These are phyloP conservation scores for Leptographium wingfieldii DNA, from an alignment of 2,329 filamentous ascomycete species.

Conservation along the genomic window DNA sequence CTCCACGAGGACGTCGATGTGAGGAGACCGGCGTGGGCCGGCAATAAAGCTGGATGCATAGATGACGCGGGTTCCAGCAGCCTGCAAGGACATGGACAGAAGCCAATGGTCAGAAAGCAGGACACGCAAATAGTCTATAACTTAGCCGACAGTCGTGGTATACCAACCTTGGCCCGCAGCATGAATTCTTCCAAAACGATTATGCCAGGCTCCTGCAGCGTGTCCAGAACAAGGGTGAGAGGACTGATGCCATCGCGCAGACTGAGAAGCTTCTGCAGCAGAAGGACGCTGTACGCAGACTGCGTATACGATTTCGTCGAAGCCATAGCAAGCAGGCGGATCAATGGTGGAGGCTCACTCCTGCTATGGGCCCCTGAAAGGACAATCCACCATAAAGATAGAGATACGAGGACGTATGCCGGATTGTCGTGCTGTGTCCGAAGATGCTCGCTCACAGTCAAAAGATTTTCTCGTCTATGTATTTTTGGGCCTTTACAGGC, in stretches of 20 bases:
- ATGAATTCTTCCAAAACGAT: conserved; percentile 64
- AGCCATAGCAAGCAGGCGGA: conserved; percentile 9
- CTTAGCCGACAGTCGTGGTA: no score
- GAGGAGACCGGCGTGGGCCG: conserved; percentile 50
- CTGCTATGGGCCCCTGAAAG: neutral
- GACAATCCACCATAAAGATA: neutral
- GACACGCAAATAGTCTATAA: neutral
- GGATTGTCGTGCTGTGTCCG: neutral
- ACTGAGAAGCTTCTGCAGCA: conserved; percentile 17
- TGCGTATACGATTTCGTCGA: conserved; percentile 13
- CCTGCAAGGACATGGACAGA: conserved; percentile 22
- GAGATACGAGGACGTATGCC: neutral
- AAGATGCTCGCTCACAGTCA: neutral
- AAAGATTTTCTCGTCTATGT: neutral
- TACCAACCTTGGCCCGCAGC: conserved; percentile 54
- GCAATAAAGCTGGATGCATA: conserved; percentile 57
- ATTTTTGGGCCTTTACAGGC: neutral
- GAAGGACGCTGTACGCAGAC: conserved; percentile 16
- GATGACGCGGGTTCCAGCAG: conserved; percentile 55
- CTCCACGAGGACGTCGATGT: conserved; percentile 55
- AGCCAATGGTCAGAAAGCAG: neutral
- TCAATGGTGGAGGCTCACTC: neutral
- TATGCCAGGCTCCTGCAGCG: conserved; percentile 64
- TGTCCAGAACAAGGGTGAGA: conserved; percentile 32
- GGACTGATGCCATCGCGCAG: conserved; percentile 23